These are phyloP conservation scores for Trichoderma koningiopsis DNA, from an alignment of 2,329 filamentous ascomycete genomes.

Conservation along the genomic window DNA sequence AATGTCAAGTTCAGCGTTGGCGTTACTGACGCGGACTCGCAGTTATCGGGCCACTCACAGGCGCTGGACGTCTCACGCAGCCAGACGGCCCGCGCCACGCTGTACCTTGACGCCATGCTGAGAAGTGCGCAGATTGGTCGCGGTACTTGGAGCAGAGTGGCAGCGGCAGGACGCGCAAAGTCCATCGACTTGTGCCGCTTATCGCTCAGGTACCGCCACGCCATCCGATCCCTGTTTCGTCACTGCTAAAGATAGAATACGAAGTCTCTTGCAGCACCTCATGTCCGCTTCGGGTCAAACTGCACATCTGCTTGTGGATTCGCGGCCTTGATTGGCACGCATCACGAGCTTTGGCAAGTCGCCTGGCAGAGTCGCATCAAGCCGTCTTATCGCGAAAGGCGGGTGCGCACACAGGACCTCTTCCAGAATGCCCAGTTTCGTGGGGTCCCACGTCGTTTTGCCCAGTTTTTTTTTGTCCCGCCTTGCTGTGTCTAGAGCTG, in stretches of 20 bases:
- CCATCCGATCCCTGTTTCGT: neutral
- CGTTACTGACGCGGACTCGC: constrained; percentile 11
- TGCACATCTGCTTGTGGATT: neutral
- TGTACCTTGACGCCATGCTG: constrained; percentile 2
- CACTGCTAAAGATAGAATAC: constrained; percentile 22
- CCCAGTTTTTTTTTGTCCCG: neutral
- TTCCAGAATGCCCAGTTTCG: neutral
- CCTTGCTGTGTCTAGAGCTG: neutral
- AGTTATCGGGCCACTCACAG: constrained; percentile 14
- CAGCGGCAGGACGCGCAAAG: neutral
- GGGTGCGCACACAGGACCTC: neutral
- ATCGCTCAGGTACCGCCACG: neutral
- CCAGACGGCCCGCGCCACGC: neutral
- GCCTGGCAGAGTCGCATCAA: neutral
- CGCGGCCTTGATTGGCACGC: neutral
- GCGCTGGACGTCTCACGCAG: constrained; percentile 13
- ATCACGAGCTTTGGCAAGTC: neutral
- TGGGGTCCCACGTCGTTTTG: neutral
- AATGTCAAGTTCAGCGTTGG: neutral
- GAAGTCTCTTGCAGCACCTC: constrained; percentile 11
- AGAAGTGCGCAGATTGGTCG: neutral
- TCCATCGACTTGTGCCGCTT: neutral
- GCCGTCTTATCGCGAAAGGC: neutral
- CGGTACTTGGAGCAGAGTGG: neutral
- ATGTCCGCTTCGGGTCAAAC: neutral